phyloP scores from a whole-genome alignment of 306 rosid genomes.

The Acacia melanoxylon region DNA sequence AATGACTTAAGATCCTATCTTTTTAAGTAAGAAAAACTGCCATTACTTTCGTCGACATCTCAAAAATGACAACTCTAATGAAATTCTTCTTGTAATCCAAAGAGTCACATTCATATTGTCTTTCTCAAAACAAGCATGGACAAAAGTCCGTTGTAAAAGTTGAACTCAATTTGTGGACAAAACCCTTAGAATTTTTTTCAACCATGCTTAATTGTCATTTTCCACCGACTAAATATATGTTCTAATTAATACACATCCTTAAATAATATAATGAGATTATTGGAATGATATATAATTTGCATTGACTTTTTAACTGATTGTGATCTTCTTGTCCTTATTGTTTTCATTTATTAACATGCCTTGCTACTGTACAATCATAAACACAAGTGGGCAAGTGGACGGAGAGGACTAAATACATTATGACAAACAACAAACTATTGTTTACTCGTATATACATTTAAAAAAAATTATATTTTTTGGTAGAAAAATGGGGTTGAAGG shows the following conservation, averaged over 20 bases:
- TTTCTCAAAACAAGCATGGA: neutral
- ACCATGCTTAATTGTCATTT: conserved; percentile 15
- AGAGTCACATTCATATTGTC: conserved; percentile 3
- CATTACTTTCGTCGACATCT: conserved; percentile 25
- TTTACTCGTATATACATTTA: neutral
- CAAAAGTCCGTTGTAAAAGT: conserved; percentile 15
- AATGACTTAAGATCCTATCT: neutral
- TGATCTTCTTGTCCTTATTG: neutral
- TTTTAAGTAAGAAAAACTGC: neutral
- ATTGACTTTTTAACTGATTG: conserved; percentile 29
- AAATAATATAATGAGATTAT: neutral
- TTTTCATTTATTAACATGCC: neutral
- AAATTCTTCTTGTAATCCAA: conserved; percentile 24
- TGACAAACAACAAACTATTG: neutral
- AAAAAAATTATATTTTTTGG: neutral
- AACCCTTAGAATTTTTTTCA: neutral
- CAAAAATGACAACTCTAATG: neutral
- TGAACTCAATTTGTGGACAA: conserved; percentile 3
- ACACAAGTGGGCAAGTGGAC: neutral
- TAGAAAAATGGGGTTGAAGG: neutral
- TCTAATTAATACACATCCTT: neutral
- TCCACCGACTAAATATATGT: too few species aligned
- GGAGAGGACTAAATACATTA: neutral
- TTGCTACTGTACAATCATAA: neutral
- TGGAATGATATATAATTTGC: neutral